Evolutionary conservation across 2,329 filamentous ascomycete species (phyloP).

Genomic region (Diaporthe velutina): DNA sequence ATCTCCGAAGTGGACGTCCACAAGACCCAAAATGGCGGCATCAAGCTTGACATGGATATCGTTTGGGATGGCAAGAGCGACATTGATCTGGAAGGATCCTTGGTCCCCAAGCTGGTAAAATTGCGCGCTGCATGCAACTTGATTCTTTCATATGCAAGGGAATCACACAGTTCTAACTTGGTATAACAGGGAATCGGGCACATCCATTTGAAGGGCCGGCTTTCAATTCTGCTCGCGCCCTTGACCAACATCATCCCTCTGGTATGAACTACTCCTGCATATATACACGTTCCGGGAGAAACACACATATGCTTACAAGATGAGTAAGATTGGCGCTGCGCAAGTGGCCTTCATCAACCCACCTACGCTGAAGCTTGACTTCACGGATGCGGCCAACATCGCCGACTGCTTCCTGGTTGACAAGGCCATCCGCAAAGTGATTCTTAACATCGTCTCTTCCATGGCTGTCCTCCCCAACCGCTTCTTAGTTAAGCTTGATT

Average conservation of each 20-base stretch:
- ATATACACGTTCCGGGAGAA: no score
- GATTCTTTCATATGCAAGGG: constrained; percentile 44
- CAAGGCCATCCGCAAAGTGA: constrained; percentile 57
- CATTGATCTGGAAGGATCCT: constrained; percentile 59
- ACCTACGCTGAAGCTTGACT: constrained; percentile 58
- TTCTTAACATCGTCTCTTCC: constrained; percentile 57
- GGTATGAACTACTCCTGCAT: constrained; percentile 48
- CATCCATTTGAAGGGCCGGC: constrained; percentile 57
- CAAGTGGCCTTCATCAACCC: constrained; percentile 64
- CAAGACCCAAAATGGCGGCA: constrained; percentile 57
- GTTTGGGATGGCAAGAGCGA: constrained; percentile 60
- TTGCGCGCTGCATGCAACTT: constrained; percentile 41
- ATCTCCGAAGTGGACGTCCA: constrained; percentile 58
- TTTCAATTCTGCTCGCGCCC: constrained; percentile 58
- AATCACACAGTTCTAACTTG: constrained; percentile 33
- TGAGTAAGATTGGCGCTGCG: constrained; percentile 58
- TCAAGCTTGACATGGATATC: constrained; percentile 63
- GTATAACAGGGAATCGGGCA: constrained; percentile 57
- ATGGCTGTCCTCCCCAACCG: constrained; percentile 64
- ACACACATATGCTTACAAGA: background rate
- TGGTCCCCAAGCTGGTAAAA: constrained; percentile 53
- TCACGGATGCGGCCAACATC: constrained; percentile 60
- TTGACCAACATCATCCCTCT: constrained; percentile 60
- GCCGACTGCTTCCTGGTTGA: constrained; percentile 57
- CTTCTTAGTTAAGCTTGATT: constrained; percentile 61